Conservation (phyloP, 2,329 filamentous ascomycete species). For the Laburnicola sp. region DNA sequence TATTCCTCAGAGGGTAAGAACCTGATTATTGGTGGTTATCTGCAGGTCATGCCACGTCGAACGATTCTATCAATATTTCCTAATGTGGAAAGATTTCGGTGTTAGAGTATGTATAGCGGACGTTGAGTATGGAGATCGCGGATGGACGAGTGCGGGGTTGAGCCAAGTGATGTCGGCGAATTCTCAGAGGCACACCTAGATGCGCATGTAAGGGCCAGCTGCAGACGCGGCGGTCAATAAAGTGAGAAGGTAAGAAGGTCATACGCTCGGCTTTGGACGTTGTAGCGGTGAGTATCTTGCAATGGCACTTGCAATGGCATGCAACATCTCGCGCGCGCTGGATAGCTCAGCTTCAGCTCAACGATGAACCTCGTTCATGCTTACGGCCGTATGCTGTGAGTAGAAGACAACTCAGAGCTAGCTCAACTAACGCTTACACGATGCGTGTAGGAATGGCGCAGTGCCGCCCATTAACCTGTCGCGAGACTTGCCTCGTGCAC, state of each 20-base stretch:
- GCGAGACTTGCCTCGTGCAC: too few species aligned
- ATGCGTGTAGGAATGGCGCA: too few species aligned
- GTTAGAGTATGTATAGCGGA: not conserved
- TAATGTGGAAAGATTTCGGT: not conserved
- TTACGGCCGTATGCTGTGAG: too few species aligned
- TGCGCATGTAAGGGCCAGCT: not conserved
- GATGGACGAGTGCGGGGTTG: conserved; percentile 1
- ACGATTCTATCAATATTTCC: conserved; percentile 5
- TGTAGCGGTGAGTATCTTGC: conserved; percentile 5
- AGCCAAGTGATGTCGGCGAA: conserved; percentile 1
- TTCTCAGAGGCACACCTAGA: not conserved
- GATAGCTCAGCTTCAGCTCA: not conserved
- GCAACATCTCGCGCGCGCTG: not conserved
- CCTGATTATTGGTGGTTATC: not conserved
- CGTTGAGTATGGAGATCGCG: not conserved
- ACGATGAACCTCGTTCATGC: too few species aligned
- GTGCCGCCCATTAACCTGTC: too few species aligned
- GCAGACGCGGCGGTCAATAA: conserved; percentile 1
- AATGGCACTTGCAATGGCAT: not conserved
- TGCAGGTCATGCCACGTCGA: conserved; percentile 3
- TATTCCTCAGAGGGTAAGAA: not conserved
- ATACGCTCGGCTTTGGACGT: not conserved
- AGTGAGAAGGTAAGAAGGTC: not conserved
- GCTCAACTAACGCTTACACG: too few species aligned
- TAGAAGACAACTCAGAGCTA: too few species aligned